Evolutionary conservation across 768 basidiomycete genomes (phyloP).

Genomic region (Lentinula edodes): DNA sequence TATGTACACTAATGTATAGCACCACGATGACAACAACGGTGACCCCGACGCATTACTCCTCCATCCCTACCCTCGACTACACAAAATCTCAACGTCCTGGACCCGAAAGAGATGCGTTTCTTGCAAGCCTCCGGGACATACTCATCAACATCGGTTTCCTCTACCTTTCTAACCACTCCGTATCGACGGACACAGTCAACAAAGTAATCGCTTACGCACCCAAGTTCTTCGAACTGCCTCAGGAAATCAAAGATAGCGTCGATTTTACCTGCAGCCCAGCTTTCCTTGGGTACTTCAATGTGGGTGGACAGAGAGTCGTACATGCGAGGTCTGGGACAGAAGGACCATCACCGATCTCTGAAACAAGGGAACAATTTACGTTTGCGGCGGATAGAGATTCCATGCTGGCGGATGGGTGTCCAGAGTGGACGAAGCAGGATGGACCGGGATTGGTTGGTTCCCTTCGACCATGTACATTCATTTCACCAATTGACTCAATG

Average conservation of each 20-base stretch:
- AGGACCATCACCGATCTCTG: conserved; percentile 48
- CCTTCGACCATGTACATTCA: neutral
- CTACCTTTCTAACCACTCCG: conserved; percentile 44
- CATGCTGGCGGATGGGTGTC: conserved; percentile 42
- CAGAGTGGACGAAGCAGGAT: conserved; percentile 50
- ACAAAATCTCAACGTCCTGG: neutral
- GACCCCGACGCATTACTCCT: neutral
- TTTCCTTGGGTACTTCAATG: conserved; percentile 48
- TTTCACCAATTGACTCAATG: neutral
- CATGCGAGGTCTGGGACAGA: conserved; percentile 42
- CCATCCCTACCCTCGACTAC: conserved; percentile 9
- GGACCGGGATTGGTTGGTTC: conserved; percentile 15
- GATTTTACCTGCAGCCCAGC: conserved; percentile 44
- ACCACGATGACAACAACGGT: neutral
- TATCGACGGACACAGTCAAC: conserved; percentile 30
- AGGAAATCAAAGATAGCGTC: conserved; percentile 36
- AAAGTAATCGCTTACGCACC: conserved; percentile 38
- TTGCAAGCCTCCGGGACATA: conserved; percentile 41
- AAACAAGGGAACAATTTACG: conserved; percentile 43
- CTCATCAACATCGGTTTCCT: conserved; percentile 52
- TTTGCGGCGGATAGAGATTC: conserved; percentile 26
- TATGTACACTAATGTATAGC: neutral
- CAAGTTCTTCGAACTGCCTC: conserved; percentile 42
- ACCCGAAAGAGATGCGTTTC: conserved; percentile 30
- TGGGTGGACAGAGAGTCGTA: conserved; percentile 26